Percentiles rank a stretch among this genome's conserved stretches.
Conservation (phyloP, 768 basidiomycete species). For the Lactarius psammicola region DNA sequence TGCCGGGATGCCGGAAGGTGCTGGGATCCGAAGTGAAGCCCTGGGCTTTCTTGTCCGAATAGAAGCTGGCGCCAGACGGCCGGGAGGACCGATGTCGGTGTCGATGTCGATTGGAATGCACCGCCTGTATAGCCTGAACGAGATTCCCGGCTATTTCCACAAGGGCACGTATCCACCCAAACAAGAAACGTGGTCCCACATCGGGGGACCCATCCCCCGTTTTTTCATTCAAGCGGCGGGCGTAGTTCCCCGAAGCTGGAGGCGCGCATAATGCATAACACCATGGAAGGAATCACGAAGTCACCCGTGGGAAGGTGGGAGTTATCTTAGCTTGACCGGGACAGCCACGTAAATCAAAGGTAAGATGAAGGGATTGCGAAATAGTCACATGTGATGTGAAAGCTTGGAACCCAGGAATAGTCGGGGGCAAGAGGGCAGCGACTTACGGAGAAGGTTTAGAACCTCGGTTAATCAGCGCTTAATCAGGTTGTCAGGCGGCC, state of each 20-base stretch:
- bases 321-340: neutral
- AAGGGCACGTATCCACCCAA: conserved; percentile 7
- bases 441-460: conserved; percentile 9
- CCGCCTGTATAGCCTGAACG: conserved; percentile 2
- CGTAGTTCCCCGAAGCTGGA: conserved; percentile 1
- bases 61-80: conserved; percentile 15
- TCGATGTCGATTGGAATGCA: neutral
- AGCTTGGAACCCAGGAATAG: neutral
- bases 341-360: neutral
- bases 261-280: neutral
- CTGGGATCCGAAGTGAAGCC: conserved; percentile 5
- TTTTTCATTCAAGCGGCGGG: conserved; percentile 1
- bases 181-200: conserved; percentile 7
- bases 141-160: conserved; percentile 4
- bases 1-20: conserved; percentile 10
- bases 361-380: neutral
- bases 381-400: neutral
- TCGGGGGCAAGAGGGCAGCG: neutral
- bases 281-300: conserved; percentile 9
- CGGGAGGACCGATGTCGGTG: conserved; percentile 5
- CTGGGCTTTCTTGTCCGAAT: conserved; percentile 2
- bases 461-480: neutral
- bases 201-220: neutral
- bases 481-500: neutral
- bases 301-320: neutral